These are phyloP conservation scores for Epichloe bromicola DNA, from an alignment of 2,329 filamentous ascomycete genomes.

Conservation along the genomic window DNA sequence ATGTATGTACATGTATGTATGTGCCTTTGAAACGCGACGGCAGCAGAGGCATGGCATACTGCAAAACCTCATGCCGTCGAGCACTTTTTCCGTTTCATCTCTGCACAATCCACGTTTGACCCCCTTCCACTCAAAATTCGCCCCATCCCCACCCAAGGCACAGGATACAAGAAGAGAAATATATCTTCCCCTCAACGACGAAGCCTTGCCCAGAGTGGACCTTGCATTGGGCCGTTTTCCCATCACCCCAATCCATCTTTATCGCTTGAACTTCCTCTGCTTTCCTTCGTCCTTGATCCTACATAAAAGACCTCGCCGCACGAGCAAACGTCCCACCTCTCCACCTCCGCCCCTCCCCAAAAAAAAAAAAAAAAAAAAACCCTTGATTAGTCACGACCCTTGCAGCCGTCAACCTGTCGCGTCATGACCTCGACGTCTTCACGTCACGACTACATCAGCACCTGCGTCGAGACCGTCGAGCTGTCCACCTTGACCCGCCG, in stretches of 20 bases:
- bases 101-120: background rate
- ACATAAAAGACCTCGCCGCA: too few relatives aligned
- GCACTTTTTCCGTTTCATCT: background rate
- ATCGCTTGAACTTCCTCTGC: too few relatives aligned
- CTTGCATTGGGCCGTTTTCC: too few relatives aligned
- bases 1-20: too few relatives aligned
- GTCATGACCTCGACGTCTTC: background rate
- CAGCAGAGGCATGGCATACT: background rate
- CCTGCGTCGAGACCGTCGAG: constrained; percentile 2
- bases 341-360: too few relatives aligned
- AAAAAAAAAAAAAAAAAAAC: background rate
- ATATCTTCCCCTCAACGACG: too few relatives aligned
- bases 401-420: background rate
- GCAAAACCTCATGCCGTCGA: background rate
- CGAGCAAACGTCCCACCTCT: too few relatives aligned
- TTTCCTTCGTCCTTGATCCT: too few relatives aligned
- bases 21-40: background rate
- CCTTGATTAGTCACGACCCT: constrained; percentile 1
- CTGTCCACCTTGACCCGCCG: constrained; percentile 1
- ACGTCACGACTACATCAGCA: background rate
- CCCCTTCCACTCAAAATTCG: background rate
- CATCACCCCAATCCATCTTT: too few relatives aligned
- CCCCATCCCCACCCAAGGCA: background rate
- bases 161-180: too few relatives aligned
- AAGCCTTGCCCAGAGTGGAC: too few relatives aligned